These are phyloP conservation scores for Russula sp. DNA, from an alignment of 768 basidiomycete genomes.

Conservation along the genomic window DNA sequence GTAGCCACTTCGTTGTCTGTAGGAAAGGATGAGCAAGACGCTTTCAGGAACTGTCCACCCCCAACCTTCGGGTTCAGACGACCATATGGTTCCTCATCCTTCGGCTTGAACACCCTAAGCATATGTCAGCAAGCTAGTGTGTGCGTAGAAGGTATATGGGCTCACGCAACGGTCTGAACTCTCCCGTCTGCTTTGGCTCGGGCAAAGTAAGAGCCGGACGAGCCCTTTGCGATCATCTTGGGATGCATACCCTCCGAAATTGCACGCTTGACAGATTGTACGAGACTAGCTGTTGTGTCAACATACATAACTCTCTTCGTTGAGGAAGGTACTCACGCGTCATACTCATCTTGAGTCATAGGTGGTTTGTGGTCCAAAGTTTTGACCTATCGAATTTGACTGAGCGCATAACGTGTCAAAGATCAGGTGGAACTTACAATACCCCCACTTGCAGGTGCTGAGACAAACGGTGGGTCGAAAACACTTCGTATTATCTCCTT, in stretches of 20 bases:
- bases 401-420: not conserved
- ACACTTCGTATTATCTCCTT: constrained; percentile 77
- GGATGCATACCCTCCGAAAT: constrained; percentile 79
- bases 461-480: constrained; percentile 57
- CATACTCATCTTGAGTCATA: constrained; percentile 69
- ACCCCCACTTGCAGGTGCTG: constrained; percentile 32
- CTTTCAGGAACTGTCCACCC: not conserved
- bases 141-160: constrained; percentile 11
- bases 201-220: constrained; percentile 90
- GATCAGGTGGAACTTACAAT: constrained; percentile 32
- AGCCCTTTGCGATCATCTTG: constrained; percentile 86
- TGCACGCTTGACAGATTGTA: constrained; percentile 59
- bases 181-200: constrained; percentile 70
- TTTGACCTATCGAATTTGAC: constrained; percentile 45
- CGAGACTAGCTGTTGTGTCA: constrained; percentile 39
- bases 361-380: constrained; percentile 77
- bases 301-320: not conserved
- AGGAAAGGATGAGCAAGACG: constrained; percentile 2
- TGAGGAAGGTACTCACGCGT: constrained; percentile 43
- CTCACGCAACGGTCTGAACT: constrained; percentile 77
- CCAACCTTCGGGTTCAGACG: constrained; percentile 77
- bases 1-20: constrained; percentile 85
- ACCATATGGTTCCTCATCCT: constrained; percentile 88
- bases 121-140: not conserved
- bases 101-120: constrained; percentile 82